Base-by-base conservation (phyloP, 1,284 basidiomycete species). In the Fistulinella cinereoalba region DNA sequence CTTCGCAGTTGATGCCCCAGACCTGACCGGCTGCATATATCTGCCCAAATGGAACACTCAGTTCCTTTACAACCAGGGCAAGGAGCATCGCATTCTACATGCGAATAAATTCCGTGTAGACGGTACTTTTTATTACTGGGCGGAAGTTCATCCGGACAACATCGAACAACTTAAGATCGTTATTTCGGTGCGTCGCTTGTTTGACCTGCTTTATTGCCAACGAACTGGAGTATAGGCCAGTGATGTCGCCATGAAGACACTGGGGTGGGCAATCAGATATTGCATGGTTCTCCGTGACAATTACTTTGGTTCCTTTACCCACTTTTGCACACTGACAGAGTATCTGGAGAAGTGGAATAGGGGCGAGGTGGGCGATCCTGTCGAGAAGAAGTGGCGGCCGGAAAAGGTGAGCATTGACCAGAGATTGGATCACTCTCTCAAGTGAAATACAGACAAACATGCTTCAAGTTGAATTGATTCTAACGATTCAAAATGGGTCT, bases 11-110 rank as follows among this genome's bases (percentile, higher is more conserved):
- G 76, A 83, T 21, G 71, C 77, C 1, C 77, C 85, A 0, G 77
- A 86, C 54, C 59, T 85, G 19, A 64, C 68, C 3, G 60, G 90
- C 15, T 67, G 69, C 45, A 70, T 96, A 27, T 81, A 79, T 1
- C 70, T 95, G 22, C 94, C 94, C 1, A 79, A 79, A 18, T 97
- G 93, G 92, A 92, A 92, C 58, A 93, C 89, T 0, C 85, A 90
- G 54, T 81, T 79, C 43, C 71, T 90, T n/a, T 85, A 88, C 60
- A 70, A 78, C 10, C 74, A 76, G 39, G 79, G 63, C 37, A 73
- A 73, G 46, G 77, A 77, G n/a, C 74, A 72, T 47, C 75, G 68
- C 38, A 59, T 95, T 11, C 82, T 86, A 22, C 80, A 75, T 42
- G 69, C 88, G 13, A 76, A 77, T 1, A 62, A 68, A 12, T 67